Evolutionary conservation across 495 filamentous ascomycete genomes (phyloP).

Genomic region (Copromyces sp.): DNA sequence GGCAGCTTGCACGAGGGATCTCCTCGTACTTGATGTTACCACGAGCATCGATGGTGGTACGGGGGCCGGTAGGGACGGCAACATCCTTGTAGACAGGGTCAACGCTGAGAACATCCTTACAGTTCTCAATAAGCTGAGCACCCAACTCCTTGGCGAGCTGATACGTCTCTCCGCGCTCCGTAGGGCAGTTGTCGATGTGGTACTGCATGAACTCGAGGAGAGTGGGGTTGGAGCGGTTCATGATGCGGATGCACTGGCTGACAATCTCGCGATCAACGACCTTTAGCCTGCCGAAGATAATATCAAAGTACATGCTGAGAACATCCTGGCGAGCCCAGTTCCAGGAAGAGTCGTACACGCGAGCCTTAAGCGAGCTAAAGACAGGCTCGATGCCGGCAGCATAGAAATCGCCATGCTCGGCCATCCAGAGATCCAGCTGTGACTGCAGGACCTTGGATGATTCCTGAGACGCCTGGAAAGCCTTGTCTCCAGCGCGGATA

Average conservation of each 20-base stretch:
- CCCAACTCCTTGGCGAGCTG: constrained; percentile 93
- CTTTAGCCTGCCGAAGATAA: constrained; percentile 91
- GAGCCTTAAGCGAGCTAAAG: constrained; percentile 86
- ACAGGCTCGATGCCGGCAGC: constrained; percentile 87
- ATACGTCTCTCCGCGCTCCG: constrained; percentile 94
- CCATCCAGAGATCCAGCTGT: constrained; percentile 88
- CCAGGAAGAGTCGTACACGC: constrained; percentile 97
- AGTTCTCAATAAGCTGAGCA: constrained; percentile 91
- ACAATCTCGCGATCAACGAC: constrained; percentile 96
- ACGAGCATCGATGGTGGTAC: constrained; percentile 78
- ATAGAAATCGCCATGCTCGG: constrained; percentile 94
- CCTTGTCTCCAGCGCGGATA: constrained; percentile 89
- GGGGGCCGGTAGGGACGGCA: constrained; percentile 78
- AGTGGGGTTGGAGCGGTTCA: constrained; percentile 95
- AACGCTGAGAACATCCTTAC: constrained; percentile 75
- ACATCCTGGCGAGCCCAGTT: constrained; percentile 99
- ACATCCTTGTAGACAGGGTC: constrained; percentile 95
- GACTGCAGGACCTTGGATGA: constrained; percentile 77
- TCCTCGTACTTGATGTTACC: constrained; percentile 88
- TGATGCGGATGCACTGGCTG: constrained; percentile 94
- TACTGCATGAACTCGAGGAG: constrained; percentile 99
- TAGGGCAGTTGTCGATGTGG: constrained; percentile 97
- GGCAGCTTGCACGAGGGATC: constrained; percentile 74
- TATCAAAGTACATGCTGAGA: constrained; percentile 97
- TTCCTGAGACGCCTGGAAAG: constrained; percentile 71